Conservation (phyloP, 2,329 filamentous ascomycete species). For the Dactylellina parvicollis region DNA sequence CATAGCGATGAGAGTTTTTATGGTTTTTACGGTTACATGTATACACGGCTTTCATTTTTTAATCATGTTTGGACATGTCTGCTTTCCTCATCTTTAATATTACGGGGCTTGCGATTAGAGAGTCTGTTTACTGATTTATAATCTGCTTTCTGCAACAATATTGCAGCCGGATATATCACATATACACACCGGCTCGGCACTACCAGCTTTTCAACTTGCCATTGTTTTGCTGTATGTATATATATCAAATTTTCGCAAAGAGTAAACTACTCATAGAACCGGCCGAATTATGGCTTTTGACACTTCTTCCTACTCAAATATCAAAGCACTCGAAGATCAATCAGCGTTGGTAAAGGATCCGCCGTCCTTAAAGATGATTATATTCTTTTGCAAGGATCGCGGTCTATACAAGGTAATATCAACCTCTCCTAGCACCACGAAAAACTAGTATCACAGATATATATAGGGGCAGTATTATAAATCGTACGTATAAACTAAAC, state of each 20-base stretch:
- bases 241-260: too few relatives aligned
- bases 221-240: background rate
- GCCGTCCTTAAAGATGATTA: too few relatives aligned
- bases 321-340: too few relatives aligned
- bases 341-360: too few relatives aligned
- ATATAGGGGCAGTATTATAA: background rate
- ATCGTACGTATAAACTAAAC: conserved; percentile 55
- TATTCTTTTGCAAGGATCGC: too few relatives aligned
- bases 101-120: background rate
- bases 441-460: background rate
- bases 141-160: background rate
- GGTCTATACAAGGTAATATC: too few relatives aligned
- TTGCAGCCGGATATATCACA: background rate
- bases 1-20: conserved; percentile 25
- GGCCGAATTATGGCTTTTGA: too few relatives aligned
- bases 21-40: background rate
- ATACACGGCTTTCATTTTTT: background rate
- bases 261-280: too few relatives aligned
- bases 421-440: background rate
- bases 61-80: background rate
- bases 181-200: background rate
- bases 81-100: background rate
- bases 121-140: background rate
- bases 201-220: background rate
- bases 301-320: too few relatives aligned